Conservation (phyloP, 192 early-diverging fungal species). For the Rhizophlyctis rosea region DNA sequence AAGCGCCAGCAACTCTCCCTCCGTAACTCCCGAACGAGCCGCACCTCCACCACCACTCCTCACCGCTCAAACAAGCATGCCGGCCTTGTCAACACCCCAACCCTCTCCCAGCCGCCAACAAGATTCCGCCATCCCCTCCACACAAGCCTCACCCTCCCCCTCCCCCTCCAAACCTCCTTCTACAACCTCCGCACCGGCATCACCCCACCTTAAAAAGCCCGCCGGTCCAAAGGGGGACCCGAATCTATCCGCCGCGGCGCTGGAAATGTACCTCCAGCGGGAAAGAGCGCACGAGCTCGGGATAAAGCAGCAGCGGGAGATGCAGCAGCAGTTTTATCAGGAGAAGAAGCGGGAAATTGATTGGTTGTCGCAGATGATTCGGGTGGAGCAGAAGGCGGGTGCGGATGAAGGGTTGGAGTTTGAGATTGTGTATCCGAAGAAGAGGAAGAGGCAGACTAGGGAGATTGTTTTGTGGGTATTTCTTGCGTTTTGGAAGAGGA, state of each 20-base stretch:
- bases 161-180: not conserved
- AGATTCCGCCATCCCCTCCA: not conserved
- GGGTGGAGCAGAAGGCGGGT: not conserved
- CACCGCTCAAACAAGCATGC: not conserved
- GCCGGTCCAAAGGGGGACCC: not conserved
- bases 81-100: not conserved
- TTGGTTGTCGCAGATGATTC: too few species aligned
- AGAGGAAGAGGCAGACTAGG: constrained; percentile 9
- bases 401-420: not conserved
- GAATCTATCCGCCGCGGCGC: not conserved
- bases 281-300: not conserved
- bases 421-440: constrained; percentile 11
- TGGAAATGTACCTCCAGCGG: not conserved
- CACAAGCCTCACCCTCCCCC: not conserved
- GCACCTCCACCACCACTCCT: not conserved
- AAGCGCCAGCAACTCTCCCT: not conserved
- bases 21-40: not conserved
- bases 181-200: not conserved
- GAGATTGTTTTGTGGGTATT: not conserved
- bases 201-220: not conserved
- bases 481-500: too few species aligned
- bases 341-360: not conserved
- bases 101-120: not conserved
- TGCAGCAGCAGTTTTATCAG: not conserved
- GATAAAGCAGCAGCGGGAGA: not conserved